Percentiles rank a stretch among this genome's conserved stretches.
Evolutionary conservation across 1,284 basidiomycete species (phyloP).

Genomic region (Amylostereum areolatum): DNA sequence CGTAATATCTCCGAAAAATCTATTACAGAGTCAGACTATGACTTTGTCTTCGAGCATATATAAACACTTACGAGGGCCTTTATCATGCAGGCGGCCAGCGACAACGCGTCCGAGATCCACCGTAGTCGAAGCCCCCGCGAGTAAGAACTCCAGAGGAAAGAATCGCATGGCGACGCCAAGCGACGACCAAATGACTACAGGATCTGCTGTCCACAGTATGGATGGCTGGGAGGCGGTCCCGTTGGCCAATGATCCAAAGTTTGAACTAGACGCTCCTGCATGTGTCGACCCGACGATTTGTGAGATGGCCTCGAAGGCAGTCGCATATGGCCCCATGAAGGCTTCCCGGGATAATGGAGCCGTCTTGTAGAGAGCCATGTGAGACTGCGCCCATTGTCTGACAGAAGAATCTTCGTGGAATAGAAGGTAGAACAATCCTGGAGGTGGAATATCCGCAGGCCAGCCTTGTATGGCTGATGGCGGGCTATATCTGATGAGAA

Average conservation of each 20-base stretch:
- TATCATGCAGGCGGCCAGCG: constrained; percentile 57
- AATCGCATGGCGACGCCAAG: constrained; percentile 44
- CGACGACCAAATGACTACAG: constrained; percentile 47
- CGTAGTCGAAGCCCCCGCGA: constrained; percentile 27
- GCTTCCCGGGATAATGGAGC: constrained; percentile 41
- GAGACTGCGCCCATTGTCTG: constrained; percentile 54
- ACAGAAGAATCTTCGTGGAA: constrained; percentile 42
- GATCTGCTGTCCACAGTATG: constrained; percentile 22
- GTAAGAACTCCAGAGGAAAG: constrained; percentile 42
- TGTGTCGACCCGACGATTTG: background rate
- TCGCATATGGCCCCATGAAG: constrained; percentile 40
- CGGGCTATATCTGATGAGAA: constrained; percentile 37
- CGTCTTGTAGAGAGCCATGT: constrained; percentile 32
- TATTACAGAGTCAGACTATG: constrained; percentile 22
- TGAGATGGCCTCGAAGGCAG: constrained; percentile 33
- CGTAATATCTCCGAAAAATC: constrained; percentile 64
- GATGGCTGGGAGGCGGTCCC: no score
- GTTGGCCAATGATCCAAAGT: no score
- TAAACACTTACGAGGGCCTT: constrained; percentile 51
- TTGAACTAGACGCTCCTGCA: no score
- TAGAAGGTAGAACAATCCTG: constrained; percentile 56
- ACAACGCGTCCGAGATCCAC: constrained; percentile 46
- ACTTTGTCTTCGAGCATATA: constrained; percentile 11
- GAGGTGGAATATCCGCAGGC: constrained; percentile 52
- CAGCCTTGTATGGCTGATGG: constrained; percentile 34